Conservation (phyloP, 306 rosid species). For the Vigna nakashimae region DNA sequence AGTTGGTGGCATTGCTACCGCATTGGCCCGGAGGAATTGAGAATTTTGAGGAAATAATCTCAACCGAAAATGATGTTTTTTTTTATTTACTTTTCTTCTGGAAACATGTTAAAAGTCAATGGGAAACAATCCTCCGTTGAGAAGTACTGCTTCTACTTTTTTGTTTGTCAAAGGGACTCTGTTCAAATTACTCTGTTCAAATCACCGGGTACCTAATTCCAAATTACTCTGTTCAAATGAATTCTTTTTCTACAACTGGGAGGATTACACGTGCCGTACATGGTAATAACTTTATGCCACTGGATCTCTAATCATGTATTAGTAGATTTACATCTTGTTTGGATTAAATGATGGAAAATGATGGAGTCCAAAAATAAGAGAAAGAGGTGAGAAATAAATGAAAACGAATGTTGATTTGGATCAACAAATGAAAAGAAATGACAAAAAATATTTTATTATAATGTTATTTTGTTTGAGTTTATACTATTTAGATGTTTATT, state of each 20-base stretch:
- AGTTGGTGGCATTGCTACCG: conserved; percentile 91
- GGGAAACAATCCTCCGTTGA: conserved; percentile 35
- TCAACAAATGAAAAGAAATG: too few species aligned
- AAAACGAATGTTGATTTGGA: too few species aligned
- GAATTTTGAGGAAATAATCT: conserved; percentile 7
- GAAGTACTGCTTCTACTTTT: conserved; percentile 10
- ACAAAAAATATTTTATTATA: too few species aligned
- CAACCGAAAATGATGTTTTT: conserved; percentile 13
- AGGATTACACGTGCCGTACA: not conserved
- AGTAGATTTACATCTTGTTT: not conserved
- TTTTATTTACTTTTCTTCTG: conserved; percentile 23
- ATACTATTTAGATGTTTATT: too few species aligned
- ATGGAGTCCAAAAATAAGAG: too few species aligned
- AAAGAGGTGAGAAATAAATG: too few species aligned
- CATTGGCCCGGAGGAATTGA: conserved; percentile 75
- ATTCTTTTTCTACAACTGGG: not conserved
- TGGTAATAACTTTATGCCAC: not conserved
- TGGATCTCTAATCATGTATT: not conserved
- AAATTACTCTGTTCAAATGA: not conserved
- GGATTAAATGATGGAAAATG: too few species aligned
- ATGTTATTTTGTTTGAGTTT: too few species aligned
- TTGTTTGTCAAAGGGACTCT: conserved; percentile 21
- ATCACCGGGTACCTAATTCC: not conserved
- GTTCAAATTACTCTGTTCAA: not conserved
- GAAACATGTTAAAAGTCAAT: conserved; percentile 31